phyloP scores from a whole-genome alignment of 176 grass and related monocot species.

The Phoenix roebelenii region DNA sequence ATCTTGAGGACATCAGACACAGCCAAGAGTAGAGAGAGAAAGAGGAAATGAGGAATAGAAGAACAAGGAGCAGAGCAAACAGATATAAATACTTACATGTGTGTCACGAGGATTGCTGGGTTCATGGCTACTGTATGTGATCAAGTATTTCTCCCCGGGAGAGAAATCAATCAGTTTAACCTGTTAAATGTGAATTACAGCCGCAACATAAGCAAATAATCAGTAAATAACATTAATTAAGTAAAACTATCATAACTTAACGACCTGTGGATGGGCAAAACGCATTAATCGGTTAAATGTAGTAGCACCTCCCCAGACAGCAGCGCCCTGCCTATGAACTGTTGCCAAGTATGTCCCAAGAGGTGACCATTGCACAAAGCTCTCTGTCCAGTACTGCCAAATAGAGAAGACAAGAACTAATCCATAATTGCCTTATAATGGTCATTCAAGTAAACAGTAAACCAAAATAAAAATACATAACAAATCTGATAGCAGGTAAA shows the following conservation, averaged over 20 bases:
- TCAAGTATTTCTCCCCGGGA: slow-evolving; percentile 71
- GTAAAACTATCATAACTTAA: not conserved
- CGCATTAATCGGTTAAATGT: slow-evolving; percentile 77
- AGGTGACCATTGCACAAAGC: slow-evolving; percentile 90
- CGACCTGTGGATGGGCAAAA: slow-evolving; percentile 70
- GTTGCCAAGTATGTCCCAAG: slow-evolving; percentile 87
- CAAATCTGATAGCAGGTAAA: too few relatives aligned
- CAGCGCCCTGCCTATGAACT: slow-evolving; percentile 86
- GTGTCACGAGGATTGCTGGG: slow-evolving; percentile 90
- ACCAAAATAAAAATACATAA: too few relatives aligned
- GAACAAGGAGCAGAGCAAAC: slow-evolving; percentile 4
- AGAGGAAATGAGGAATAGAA: not conserved
- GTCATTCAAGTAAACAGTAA: too few relatives aligned
- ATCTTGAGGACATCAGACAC: slow-evolving; percentile 16
- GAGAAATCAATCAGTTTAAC: slow-evolving; percentile 93
- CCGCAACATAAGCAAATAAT: slow-evolving; percentile 4
- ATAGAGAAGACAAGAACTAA: too few relatives aligned
- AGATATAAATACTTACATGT: slow-evolving; percentile 40
- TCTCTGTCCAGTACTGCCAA: slow-evolving; percentile 85
- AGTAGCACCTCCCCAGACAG: slow-evolving; percentile 71
- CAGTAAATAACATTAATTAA: not conserved
- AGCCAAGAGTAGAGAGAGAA: not conserved
- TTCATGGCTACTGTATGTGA: slow-evolving; percentile 91
- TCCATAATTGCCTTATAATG: too few relatives aligned
- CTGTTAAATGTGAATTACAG: slow-evolving; percentile 41